Evolutionary conservation across 2,329 filamentous ascomycete genomes (phyloP), one percentile per base, ranked within the genome.

Genomic region (Paraphaeosphaeria sporulosa): DNA sequence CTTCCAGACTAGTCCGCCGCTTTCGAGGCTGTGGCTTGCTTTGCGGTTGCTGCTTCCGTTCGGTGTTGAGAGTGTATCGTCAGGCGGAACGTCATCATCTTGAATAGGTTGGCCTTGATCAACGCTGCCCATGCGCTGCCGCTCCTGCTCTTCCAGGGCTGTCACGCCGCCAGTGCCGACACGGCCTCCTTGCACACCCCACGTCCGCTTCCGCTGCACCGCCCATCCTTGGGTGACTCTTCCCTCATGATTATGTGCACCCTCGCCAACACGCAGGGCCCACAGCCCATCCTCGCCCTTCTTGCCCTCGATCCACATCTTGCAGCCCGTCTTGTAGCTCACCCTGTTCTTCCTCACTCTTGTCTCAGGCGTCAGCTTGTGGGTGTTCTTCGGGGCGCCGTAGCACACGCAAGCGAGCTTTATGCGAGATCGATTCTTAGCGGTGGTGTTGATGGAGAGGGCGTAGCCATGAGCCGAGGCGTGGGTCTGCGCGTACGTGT

Each of bases 351-450:
- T 77, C 40, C 74, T 58, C 25, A 76, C 64, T 23, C 74, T 63
- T 32, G 73, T 76, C 59, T 75, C 74, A n/a, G 70, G 63, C 2
- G 74, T 76, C 25, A 77, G 67, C 46, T 76, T 75, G 54, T 75
- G 74, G 2, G 73, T 77, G 46, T 77, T 77, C 64, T 76, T 77
- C 3, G 73, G 72, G 36, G 64, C 62, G 21, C 74, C 74, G 50
- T 75, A 76, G 68, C 74, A 76, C 23, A 76, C 73, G 55, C 74
- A 77, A 36, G 73, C 73, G 15, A 77, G 68, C 60, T 76, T 77
- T 59, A 76, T 74, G 44, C 73, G 71, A 9, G 71, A 72, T 12
- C 73, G 70, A 58, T 75, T 76, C 61, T 73, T 75, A 4, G 72
- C 72, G n/a, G 73, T 76, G 4, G 73, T 76, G 59, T 76, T 77